Evolutionary conservation across 1,139 yeast genomes (phyloP), one percentile per base, ranked within the genome.

Genomic region (Spathaspora sp.): DNA sequence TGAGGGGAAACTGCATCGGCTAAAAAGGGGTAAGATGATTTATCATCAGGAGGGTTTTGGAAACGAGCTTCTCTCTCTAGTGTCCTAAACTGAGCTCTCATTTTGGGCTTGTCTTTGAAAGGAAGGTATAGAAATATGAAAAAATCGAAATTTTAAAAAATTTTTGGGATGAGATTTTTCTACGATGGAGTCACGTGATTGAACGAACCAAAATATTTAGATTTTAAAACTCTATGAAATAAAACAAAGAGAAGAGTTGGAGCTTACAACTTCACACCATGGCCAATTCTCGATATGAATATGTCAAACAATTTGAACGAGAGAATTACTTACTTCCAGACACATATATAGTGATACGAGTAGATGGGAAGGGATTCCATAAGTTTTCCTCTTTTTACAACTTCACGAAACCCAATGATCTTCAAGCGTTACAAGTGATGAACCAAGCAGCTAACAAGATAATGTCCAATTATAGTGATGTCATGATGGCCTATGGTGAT

Each of bases 281-380:
- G 91, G 91, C 95, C 26, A 86, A 86, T 48, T 84, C 90, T 13
- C 74, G 87, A 53, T 90, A 76, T 50, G 97, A 91, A 63, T 93
- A 93, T 63, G 98, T 91, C 41, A 84, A 82, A 56, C 68, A 72
- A 49, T 93, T 89, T 64, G 99, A 93, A 63, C 70, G 80, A 37
- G 93, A 87, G 51, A 82, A 82, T 58, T 68, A 71, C 34, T 72
- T 95, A 5, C 74, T 93, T 0, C 96, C 93, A 0, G 86, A 89
- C 46, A 82, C 95, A 0, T 86, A 84, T 66, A 82, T 93, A 10
- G 85, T 93, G 20, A 79, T 95, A 11, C 74, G 99, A 42, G 82
- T 93, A 0, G 99, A 93, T 60, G 99, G 99, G 1, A 80, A 95
- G 55, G 96, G 96, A 23, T 93, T 93, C 64, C 99, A 93, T 66